Evolutionary conservation across 139 green algal species (phyloP), one percentile per base, ranked within the genome.

Genomic region (Spirogloea muscicola): DNA sequence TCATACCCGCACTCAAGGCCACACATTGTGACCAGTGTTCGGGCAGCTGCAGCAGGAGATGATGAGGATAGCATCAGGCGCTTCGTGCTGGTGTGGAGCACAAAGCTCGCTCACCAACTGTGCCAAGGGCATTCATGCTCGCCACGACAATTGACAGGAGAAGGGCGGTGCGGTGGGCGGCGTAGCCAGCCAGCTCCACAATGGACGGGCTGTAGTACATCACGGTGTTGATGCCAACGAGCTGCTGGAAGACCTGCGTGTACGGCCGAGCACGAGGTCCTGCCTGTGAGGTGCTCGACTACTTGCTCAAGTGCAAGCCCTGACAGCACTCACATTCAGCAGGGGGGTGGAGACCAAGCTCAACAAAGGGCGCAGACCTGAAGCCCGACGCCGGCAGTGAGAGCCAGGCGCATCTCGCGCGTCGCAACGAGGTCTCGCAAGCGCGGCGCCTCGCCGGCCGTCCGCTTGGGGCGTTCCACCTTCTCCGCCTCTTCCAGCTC

Each of bases 161-260:
- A 25, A 93, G 85, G 3, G 82, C 87, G 0, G 71, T 79, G 29
- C 73, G 75, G n/a, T 86, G 88, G 67, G 80, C 31, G 2, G 68
- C 58, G 36, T 91, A 74, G 29, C 88, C 88, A 9, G 88, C 88
- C 38, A 90, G 77, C 79, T 90, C 68, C 41, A 93, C 51, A 41
- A 93, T 93, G 1, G 65, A 52, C 0, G 88, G 88, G 0, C 84
- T 89, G 81, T 85, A 93, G 76, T 93, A 93, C 86, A 90, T 90
- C 36, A 92, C 84, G 0, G 88, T 92, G 74, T 93, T 93, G 79
- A 93, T 93, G n/a, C 85, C 89, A 0, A 52, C 71, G 16, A 90
- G 67, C 70, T 93, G 88, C 79, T 93, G 88, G 48, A 92, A 70
- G 0, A 90, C 74, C 64, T 92, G 88, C 5, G 46, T 51, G 62